Evolutionary conservation across 306 rosid species (phyloP).

Genomic region (cucumber (Cucumis sativus)): DNA sequence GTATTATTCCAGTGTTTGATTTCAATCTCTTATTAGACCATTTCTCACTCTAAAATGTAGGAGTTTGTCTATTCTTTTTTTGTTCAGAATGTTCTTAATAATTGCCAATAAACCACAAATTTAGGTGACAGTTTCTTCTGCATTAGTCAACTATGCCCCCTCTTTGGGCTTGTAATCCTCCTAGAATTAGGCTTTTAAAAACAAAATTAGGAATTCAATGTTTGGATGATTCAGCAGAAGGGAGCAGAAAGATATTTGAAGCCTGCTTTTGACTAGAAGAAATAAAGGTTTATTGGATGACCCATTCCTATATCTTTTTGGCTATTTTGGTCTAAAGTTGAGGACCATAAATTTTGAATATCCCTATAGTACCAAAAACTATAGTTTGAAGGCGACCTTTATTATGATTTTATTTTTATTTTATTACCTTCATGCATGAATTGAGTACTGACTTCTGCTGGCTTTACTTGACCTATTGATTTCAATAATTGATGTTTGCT

Average conservation of each 20-base stretch:
- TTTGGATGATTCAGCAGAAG: not conserved
- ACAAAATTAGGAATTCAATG: not conserved
- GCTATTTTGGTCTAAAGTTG: constrained; percentile 9
- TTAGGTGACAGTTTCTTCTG: not conserved
- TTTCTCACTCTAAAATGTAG: not conserved
- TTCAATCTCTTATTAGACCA: not conserved
- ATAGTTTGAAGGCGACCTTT: constrained; percentile 1
- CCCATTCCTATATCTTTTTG: not conserved
- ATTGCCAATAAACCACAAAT: not conserved
- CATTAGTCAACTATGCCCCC: not conserved
- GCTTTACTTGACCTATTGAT: constrained; percentile 13
- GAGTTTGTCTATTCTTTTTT: not conserved
- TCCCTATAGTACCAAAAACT: constrained; percentile 1
- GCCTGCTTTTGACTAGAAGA: constrained; percentile 3
- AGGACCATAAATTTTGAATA: constrained; percentile 5
- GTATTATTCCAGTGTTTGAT: not conserved
- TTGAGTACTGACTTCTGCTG: constrained; percentile 1
- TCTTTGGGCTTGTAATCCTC: not conserved
- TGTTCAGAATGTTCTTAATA: not conserved
- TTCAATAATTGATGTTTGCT: constrained; percentile 17
- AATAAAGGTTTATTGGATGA: not conserved
- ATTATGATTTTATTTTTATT: not conserved
- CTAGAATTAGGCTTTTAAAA: not conserved
- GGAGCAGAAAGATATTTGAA: not conserved
- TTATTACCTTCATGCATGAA: not conserved